Conservation (phyloP, 352 stramenopile genomes). For the Phytopythium ostracodes region DNA sequence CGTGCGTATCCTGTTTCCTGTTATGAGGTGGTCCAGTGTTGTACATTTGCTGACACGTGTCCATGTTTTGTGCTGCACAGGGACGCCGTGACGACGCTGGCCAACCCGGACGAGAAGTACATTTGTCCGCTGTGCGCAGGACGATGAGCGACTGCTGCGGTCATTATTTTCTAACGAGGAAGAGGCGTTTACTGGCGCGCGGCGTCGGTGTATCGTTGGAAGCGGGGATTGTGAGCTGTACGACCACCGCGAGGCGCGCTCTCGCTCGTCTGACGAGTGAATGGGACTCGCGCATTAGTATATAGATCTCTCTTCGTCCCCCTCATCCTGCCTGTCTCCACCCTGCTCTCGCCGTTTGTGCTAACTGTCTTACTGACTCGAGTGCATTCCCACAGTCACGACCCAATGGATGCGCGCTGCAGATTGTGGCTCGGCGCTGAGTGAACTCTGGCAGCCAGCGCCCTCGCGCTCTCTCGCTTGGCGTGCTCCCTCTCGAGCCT, state of each 20-base stretch:
- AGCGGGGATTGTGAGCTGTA: neutral
- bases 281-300: neutral
- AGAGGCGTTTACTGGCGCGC: neutral
- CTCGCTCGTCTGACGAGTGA: neutral
- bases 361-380: neutral
- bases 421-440: neutral
- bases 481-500: conserved; percentile 51
- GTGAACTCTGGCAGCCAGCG: conserved; percentile 42
- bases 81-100: conserved; percentile 45
- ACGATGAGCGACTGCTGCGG: conserved; percentile 21
- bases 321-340: neutral
- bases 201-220: neutral
- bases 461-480: conserved; percentile 66
- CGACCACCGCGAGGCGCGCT: neutral
- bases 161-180: neutral
- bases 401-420: neutral
- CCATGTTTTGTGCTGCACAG: conserved; percentile 18
- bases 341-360: neutral
- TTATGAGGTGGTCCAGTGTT: neutral
- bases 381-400: neutral
- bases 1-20: conserved; percentile 31
- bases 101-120: conserved; percentile 79
- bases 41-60: neutral
- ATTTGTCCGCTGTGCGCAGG: conserved; percentile 77
- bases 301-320: neutral